Evolutionary conservation across 2,329 filamentous ascomycete species (phyloP).

Genomic region (Phialophora expanda): DNA sequence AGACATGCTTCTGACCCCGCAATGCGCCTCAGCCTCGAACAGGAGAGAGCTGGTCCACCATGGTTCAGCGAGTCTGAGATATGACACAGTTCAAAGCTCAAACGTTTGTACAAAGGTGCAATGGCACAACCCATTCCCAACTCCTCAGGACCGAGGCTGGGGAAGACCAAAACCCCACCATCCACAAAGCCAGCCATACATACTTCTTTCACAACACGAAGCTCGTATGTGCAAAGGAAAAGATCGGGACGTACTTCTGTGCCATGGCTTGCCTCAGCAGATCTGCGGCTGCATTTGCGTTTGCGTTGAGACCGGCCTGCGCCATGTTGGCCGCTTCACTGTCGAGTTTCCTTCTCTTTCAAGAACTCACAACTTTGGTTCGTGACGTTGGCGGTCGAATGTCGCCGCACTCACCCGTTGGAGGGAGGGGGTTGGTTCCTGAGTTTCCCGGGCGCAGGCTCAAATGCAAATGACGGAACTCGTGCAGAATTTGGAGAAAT

Average conservation of each 20-base stretch:
- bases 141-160: conserved; percentile 22
- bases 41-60: not conserved
- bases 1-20: conserved; percentile 11
- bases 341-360: conserved; percentile 28
- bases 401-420: conserved; percentile 31
- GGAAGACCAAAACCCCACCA: conserved; percentile 17
- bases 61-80: not conserved
- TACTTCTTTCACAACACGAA: conserved; percentile 20
- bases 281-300: conserved; percentile 61
- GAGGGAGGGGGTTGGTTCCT: conserved; percentile 29
- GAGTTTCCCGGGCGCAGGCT: conserved; percentile 33
- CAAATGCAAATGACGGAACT: conserved; percentile 30
- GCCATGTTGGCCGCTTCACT: conserved; percentile 36
- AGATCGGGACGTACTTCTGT: conserved; percentile 59
- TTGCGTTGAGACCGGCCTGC: conserved; percentile 47
- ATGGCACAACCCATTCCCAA: not conserved
- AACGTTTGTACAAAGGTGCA: not conserved
- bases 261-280: conserved; percentile 63
- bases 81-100: conserved; percentile 13
- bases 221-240: conserved; percentile 29
- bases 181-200: conserved; percentile 9
- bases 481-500: conserved; percentile 38
- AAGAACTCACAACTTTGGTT: conserved; percentile 16
- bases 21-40: not conserved
- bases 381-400: conserved; percentile 4